A percentile compares a stretch with the other conserved stretches of the same genome.
Evolutionary conservation across 2,329 filamentous ascomycete genomes (phyloP).

Genomic region (Cercospora beticola): DNA sequence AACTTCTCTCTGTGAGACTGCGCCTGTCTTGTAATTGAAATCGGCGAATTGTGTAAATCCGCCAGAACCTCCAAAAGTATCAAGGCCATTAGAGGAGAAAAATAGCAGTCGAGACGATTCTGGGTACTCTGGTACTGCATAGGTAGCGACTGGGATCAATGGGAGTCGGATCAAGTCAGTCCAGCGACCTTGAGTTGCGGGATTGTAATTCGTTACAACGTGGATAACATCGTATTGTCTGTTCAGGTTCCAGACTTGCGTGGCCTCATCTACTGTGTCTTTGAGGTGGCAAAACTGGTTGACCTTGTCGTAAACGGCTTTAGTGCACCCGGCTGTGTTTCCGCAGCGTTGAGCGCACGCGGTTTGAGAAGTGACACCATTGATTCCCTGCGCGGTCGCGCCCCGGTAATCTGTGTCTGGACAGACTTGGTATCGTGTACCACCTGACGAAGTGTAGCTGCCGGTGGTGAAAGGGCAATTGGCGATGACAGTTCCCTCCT

Average conservation of each 20-base stretch:
- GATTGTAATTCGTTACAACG: not conserved
- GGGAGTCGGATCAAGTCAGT: constrained; percentile 11
- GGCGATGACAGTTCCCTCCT: constrained; percentile 2
- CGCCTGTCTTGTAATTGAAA: constrained; percentile 16
- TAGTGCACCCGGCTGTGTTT: constrained; percentile 7
- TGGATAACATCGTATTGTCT: constrained; percentile 9
- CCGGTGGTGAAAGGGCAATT: constrained; percentile 4
- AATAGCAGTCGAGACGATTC: constrained; percentile 9
- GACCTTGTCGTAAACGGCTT: constrained; percentile 9
- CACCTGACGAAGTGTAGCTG: constrained; percentile 6
- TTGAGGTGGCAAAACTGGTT: constrained; percentile 7
- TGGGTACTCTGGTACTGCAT: constrained; percentile 15
- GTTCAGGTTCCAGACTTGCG: constrained; percentile 4
- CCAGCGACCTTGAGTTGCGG: constrained; percentile 14
- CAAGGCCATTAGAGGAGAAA: constrained; percentile 4
- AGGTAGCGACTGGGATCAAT: constrained; percentile 16
- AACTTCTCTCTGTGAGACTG: constrained; percentile 24
- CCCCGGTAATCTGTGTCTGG: constrained; percentile 2
- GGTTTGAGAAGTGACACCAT: not conserved
- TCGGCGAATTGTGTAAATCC: constrained; percentile 19
- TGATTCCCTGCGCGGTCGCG: not conserved
- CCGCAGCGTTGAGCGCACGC: constrained; percentile 9
- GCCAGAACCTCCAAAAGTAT: constrained; percentile 1
- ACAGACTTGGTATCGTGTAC: constrained; percentile 9
- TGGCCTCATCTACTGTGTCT: not conserved